These are phyloP conservation scores for Tagetes erecta DNA, from an alignment of 129 eudicot species.

Conservation along the genomic window DNA sequence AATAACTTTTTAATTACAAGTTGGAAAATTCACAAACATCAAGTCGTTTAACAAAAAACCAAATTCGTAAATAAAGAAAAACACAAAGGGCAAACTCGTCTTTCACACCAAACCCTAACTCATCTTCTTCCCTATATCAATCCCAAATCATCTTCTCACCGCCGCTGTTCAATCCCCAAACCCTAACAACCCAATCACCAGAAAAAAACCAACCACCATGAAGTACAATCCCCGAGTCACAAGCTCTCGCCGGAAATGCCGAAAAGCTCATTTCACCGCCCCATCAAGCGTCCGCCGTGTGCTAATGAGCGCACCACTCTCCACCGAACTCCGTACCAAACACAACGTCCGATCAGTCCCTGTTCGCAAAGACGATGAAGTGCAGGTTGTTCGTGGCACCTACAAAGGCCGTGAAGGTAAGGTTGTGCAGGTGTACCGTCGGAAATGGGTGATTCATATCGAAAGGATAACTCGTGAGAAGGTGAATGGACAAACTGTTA, in stretches of 20 bases:
- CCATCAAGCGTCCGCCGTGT: constrained; percentile 18
- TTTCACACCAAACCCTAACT: background rate
- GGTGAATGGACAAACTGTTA: constrained; percentile 4
- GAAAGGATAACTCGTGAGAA: constrained; percentile 14
- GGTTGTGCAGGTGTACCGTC: constrained; percentile 14
- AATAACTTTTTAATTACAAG: no score
- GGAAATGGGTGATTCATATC: constrained; percentile 7
- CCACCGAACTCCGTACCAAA: background rate
- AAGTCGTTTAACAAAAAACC: no score
- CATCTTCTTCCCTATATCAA: background rate
- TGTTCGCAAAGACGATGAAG: constrained; percentile 11
- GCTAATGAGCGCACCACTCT: constrained; percentile 9
- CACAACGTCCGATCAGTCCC: constrained; percentile 14
- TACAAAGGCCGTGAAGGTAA: constrained; percentile 17
- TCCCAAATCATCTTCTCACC: background rate
- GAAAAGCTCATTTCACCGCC: constrained; percentile 10
- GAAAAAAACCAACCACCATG: background rate
- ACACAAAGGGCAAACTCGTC: background rate
- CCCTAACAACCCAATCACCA: background rate
- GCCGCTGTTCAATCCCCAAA: constrained; percentile 10
- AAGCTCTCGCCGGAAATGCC: constrained; percentile 15
- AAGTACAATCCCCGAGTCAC: constrained; percentile 12
- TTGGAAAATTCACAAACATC: background rate
- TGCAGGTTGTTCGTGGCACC: constrained; percentile 5
- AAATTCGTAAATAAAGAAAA: background rate